Evolutionary conservation across 768 basidiomycete genomes (phyloP), one percentile per base, ranked within the genome.

Genomic region (Boletales sp.): DNA sequence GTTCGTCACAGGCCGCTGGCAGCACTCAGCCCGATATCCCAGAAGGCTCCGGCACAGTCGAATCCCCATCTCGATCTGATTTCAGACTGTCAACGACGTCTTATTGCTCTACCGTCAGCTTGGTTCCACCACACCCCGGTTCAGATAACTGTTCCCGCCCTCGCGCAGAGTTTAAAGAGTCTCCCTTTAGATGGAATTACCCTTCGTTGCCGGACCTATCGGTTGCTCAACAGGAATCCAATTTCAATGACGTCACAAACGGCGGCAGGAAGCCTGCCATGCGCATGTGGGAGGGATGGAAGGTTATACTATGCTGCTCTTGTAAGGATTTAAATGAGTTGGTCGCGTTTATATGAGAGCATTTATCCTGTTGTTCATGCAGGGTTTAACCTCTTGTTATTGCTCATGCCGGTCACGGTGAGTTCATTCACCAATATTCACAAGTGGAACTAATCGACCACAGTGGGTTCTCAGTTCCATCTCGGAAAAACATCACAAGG

Each of bases 341-440:
- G 25, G 18, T n/a, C 18, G 10, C 21, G 21, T 13, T 41, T 40
- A n/a, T 42, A 17, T 9, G 2, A 10, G 39, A 14, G 45, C 48
- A 48, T 30, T 34, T 14, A 17, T n/a, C 2, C 44, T 33, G 17
- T 31, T 40, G 33, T 43, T 38, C 12, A 2, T 44, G 9, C 47
- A 90, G 87, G 86, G 86, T 63, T 90, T 35, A 90, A 90, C 56
- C 28, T 86, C 49, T 70, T 88, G 25, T 68, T 90, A 8, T 49
- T 86, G 15, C 70, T 84, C 45, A 75, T 90, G 28, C 88, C 88
- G 11, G 72, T 80, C 33, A 76, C 87, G n/a, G 87, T 87, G 55
- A 52, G 81, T 72, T 14, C 31, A 14, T 35, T 14, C 17, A 21
- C 12, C 4, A 25, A 38, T 19, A 30, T 4, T 21, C 41, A 41